phyloP scores from a whole-genome alignment of 208 protist species.

The Crithidia expoeki region DNA sequence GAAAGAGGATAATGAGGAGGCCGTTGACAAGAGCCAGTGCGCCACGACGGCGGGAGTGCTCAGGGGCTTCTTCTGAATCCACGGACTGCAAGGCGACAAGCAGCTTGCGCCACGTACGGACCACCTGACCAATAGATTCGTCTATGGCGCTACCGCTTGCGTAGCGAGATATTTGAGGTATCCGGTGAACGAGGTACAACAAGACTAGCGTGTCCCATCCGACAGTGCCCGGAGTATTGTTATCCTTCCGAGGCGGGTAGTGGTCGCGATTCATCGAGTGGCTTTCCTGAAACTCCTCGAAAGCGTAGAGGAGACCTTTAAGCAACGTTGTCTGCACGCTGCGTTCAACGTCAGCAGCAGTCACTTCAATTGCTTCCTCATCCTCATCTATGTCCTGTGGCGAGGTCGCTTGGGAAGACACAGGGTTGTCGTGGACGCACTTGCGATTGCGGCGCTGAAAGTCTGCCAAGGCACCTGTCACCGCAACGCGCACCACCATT shows the following conservation, averaged over 20 bases:
- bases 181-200: slow-evolving; percentile 79
- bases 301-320: slow-evolving; percentile 70
- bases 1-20: slow-evolving; percentile 76
- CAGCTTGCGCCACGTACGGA: slow-evolving; percentile 83
- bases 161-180: slow-evolving; percentile 65
- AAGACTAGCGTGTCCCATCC: slow-evolving; percentile 88
- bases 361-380: not conserved
- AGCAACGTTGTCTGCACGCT: slow-evolving; percentile 60
- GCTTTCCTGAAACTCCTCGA: slow-evolving; percentile 76
- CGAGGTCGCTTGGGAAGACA: not conserved
- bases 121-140: slow-evolving; percentile 63
- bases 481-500: slow-evolving; percentile 55
- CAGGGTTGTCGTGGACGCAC: slow-evolving; percentile 18
- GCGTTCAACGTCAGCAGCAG: slow-evolving; percentile 33
- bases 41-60: slow-evolving; percentile 83
- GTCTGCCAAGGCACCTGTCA: slow-evolving; percentile 58
- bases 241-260: slow-evolving; percentile 58
- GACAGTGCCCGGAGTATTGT: slow-evolving; percentile 68
- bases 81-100: slow-evolving; percentile 74
- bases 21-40: slow-evolving; percentile 82
- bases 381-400: not conserved
- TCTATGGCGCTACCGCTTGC: slow-evolving; percentile 70
- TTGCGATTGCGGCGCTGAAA: slow-evolving; percentile 34
- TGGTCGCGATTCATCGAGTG: slow-evolving; percentile 76
- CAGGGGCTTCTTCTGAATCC: slow-evolving; percentile 55